These are phyloP conservation scores for Chaetomium strumarium DNA, from an alignment of 2,329 filamentous ascomycete species.

Conservation along the genomic window DNA sequence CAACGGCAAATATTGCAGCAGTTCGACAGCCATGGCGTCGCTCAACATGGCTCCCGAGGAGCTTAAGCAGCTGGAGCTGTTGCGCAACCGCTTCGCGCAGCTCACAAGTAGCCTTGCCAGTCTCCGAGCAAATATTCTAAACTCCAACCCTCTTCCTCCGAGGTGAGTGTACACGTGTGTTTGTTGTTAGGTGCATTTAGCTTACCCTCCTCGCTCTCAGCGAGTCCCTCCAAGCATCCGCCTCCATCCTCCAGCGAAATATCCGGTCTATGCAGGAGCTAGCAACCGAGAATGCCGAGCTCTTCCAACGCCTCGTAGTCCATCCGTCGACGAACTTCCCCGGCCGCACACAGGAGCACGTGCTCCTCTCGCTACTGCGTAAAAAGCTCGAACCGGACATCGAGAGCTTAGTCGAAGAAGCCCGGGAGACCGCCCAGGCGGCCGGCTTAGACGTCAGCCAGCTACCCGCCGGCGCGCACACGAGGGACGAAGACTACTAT, in stretches of 20 bases:
- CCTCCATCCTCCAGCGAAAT: slow-evolving; percentile 65
- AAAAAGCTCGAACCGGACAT: slow-evolving; percentile 79
- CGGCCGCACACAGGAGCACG: slow-evolving; percentile 58
- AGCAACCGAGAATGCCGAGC: slow-evolving; percentile 57
- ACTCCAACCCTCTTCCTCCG: slow-evolving; percentile 60
- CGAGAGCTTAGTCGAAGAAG: slow-evolving; percentile 65
- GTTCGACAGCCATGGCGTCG: slow-evolving; percentile 31
- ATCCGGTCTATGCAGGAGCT: slow-evolving; percentile 61
- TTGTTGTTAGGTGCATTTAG: neutral
- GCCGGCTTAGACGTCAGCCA: slow-evolving; percentile 29
- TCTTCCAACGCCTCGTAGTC: slow-evolving; percentile 64
- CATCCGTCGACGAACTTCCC: slow-evolving; percentile 73
- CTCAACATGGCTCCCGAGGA: slow-evolving; percentile 53
- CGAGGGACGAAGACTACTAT: slow-evolving; percentile 21
- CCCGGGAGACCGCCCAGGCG: slow-evolving; percentile 42
- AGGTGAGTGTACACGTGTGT: slow-evolving; percentile 42
- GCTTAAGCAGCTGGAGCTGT: slow-evolving; percentile 64
- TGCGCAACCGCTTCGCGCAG: slow-evolving; percentile 61
- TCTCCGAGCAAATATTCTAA: slow-evolving; percentile 54
- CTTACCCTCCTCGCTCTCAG: slow-evolving; percentile 27
- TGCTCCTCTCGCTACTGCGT: slow-evolving; percentile 65
- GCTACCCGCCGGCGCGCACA: slow-evolving; percentile 23
- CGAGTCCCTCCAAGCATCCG: slow-evolving; percentile 65
- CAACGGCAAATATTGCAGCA: neutral
- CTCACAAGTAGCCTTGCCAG: slow-evolving; percentile 63